phyloP scores from a whole-genome alignment of 2,329 filamentous ascomycete species.

The Sarocladiaceae sp. region DNA sequence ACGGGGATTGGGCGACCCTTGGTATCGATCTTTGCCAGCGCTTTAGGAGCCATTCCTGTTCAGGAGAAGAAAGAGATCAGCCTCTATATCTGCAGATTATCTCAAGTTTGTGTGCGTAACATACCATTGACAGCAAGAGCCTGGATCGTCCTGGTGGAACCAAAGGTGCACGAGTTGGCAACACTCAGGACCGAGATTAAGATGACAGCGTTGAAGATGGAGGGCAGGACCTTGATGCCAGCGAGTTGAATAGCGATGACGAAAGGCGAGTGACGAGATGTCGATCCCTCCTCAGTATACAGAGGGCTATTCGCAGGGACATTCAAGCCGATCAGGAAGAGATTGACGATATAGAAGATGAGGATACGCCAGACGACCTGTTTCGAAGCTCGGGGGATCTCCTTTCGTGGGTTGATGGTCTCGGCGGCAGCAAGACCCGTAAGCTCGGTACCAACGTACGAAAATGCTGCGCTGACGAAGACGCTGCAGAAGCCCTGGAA shows the following conservation, averaged over 20 bases:
- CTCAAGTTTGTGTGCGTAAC: too few relatives aligned
- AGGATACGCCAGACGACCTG: conserved; percentile 55
- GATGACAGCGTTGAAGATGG: conserved; percentile 48
- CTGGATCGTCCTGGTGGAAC: conserved; percentile 47
- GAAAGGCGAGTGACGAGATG: conserved; percentile 47
- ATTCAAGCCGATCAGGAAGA: conserved; percentile 40
- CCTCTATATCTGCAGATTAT: too few relatives aligned
- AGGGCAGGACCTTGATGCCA: conserved; percentile 38
- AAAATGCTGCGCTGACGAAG: conserved; percentile 63
- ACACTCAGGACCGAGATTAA: conserved; percentile 47
- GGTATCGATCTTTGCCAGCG: conserved; percentile 47
- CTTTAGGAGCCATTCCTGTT: conserved; percentile 44
- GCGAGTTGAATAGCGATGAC: conserved; percentile 43
- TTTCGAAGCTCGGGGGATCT: conserved; percentile 71
- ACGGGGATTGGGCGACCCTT: conserved; percentile 44
- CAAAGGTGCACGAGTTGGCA: conserved; percentile 47
- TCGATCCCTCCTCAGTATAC: conserved; percentile 34
- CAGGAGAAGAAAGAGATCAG: too few relatives aligned
- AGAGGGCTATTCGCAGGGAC: conserved; percentile 34
- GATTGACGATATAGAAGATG: conserved; percentile 40
- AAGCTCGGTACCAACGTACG: conserved; percentile 62
- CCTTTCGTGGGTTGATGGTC: conserved; percentile 59
- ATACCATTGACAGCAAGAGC: too few relatives aligned
- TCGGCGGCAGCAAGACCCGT: too few relatives aligned
- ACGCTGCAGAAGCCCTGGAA: conserved; percentile 65